These are phyloP conservation scores for Dendrobium chrysotoxum DNA, from an alignment of 106 monocot species.

Conservation along the genomic window DNA sequence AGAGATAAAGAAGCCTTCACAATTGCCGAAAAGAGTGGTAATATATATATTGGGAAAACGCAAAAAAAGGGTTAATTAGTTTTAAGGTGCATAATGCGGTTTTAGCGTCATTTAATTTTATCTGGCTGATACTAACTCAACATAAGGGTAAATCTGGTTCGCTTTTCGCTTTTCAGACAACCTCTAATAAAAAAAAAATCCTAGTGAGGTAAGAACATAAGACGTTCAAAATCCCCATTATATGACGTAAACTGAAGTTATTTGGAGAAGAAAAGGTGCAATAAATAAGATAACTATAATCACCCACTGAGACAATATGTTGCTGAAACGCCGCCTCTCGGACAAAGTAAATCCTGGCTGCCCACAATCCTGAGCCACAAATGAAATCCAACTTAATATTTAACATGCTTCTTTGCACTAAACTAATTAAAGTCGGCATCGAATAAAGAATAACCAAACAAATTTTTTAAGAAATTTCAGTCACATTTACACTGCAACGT, in stretches of 20 bases:
- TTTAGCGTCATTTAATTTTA: neutral
- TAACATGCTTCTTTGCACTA: neutral
- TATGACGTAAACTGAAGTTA: neutral
- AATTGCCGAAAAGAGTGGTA: neutral
- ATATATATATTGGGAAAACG: neutral
- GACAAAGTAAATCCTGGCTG: constrained; percentile 79
- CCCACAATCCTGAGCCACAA: constrained; percentile 56
- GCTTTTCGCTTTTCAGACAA: neutral
- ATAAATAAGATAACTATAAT: constrained; percentile 8
- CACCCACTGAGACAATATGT: constrained; percentile 64
- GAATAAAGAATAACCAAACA: neutral
- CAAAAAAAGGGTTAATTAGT: neutral
- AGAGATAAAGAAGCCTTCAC: neutral
- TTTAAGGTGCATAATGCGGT: neutral
- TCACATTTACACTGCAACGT: neutral
- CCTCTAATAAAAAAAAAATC: too few relatives aligned
- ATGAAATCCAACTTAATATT: neutral
- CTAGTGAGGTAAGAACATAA: neutral
- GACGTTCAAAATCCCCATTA: neutral
- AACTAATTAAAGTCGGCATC: neutral
- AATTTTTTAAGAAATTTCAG: neutral
- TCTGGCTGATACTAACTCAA: neutral
- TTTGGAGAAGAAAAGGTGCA: neutral
- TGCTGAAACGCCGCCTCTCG: constrained; percentile 62
- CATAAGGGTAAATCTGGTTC: neutral